Conservation (phyloP, 345 rosid species). For the Citropsis articulata region DNA sequence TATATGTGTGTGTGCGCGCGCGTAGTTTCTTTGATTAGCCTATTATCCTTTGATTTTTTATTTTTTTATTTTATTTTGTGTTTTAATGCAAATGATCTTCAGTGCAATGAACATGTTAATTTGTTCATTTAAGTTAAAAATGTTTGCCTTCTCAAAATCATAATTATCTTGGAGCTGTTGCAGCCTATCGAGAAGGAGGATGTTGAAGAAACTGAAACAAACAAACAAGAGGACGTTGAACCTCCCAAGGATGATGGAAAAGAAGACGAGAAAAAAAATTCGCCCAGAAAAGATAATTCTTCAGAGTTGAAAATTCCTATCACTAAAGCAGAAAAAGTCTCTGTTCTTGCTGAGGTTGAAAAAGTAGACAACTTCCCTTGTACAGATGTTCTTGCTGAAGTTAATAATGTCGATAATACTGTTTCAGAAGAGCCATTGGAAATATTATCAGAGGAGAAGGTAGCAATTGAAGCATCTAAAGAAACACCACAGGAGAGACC, state of each 20-base stretch:
- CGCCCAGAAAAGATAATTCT: slow-evolving; percentile 2
- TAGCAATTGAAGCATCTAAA: neutral
- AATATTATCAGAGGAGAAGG: neutral
- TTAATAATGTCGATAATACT: neutral
- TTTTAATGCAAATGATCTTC: neutral
- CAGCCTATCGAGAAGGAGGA: slow-evolving; percentile 26
- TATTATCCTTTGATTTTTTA: no score
- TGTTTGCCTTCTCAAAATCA: neutral
- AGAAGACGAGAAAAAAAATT: slow-evolving; percentile 9
- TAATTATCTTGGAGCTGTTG: slow-evolving; percentile 2
- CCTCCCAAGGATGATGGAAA: slow-evolving; percentile 7
- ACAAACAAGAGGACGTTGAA: slow-evolving; percentile 17
- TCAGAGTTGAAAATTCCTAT: neutral
- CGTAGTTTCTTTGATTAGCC: neutral
- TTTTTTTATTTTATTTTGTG: neutral
- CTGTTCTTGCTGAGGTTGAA: neutral
- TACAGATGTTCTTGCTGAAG: neutral
- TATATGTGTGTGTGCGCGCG: no score
- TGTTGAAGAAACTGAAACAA: slow-evolving; percentile 17
- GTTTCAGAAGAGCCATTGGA: neutral
- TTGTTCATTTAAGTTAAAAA: neutral
- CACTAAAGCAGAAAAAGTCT: slow-evolving; percentile 9
- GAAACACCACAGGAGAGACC: slow-evolving; percentile 7
- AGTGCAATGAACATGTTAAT: neutral
- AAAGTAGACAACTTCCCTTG: neutral